Conservation (phyloP, 768 basidiomycete species). For the Cystofilobasidium ferigula region DNA sequence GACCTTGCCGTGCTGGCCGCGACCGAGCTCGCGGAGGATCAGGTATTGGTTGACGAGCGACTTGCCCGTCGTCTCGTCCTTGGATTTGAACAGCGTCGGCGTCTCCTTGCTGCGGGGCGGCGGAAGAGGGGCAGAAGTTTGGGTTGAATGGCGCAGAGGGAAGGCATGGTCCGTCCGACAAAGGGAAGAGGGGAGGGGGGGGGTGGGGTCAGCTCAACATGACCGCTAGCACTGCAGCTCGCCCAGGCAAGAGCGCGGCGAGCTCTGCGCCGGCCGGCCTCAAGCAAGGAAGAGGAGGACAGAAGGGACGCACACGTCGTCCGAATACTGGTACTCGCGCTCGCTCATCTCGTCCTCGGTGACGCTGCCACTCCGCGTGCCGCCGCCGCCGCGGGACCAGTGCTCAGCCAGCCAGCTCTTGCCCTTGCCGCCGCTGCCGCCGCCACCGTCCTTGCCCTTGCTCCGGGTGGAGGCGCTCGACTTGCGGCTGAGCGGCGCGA, state of each 20-base stretch:
- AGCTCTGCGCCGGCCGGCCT: no score
- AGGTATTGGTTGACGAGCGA: constrained; percentile 73
- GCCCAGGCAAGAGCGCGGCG: neutral
- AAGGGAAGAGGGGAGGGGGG: neutral
- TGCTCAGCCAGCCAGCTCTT: no score
- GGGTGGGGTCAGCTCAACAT: neutral
- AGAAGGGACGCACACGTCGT: neutral
- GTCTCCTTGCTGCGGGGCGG: constrained; percentile 33
- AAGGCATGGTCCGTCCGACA: neutral
- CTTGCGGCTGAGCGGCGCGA: neutral
- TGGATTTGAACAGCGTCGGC: constrained; percentile 29
- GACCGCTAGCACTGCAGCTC: no score
- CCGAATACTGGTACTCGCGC: neutral
- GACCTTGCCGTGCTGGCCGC: constrained; percentile 84
- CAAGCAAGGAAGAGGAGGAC: neutral
- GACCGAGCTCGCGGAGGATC: constrained; percentile 63
- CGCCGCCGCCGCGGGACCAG: neutral
- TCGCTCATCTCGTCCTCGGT: neutral
- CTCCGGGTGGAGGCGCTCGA: neutral
- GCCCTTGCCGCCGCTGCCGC: no score
- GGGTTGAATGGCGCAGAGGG: neutral
- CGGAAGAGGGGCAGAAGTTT: neutral
- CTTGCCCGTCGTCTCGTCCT: constrained; percentile 35
- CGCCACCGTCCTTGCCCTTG: neutral
- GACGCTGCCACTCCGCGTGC: neutral